phyloP scores from a whole-genome alignment of 257 asterid species.

The Nicotiana knightiana region DNA sequence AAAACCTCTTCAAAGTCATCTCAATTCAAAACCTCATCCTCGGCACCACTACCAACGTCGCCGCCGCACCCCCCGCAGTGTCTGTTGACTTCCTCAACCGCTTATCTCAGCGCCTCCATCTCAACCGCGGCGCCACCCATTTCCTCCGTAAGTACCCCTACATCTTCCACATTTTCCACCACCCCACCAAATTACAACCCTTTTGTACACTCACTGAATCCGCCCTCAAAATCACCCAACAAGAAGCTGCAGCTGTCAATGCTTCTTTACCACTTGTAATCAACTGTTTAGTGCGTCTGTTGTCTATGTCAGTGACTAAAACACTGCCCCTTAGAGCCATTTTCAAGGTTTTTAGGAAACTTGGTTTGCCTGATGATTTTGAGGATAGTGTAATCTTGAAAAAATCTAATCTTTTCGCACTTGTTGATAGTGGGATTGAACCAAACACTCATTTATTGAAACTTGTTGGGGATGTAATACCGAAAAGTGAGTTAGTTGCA shows the following conservation, averaged over 20 bases:
- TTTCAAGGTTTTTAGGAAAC: constrained; percentile 77
- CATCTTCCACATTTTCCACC: constrained; percentile 63
- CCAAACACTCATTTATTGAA: constrained; percentile 60
- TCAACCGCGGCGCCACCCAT: constrained; percentile 71
- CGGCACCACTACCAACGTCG: constrained; percentile 23
- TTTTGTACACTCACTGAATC: constrained; percentile 51
- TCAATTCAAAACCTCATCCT: constrained; percentile 80
- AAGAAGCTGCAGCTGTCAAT: constrained; percentile 43
- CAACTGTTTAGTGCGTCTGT: constrained; percentile 51
- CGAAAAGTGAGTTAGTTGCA: constrained; percentile 43
- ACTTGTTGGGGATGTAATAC: constrained; percentile 33
- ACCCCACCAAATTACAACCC: constrained; percentile 51
- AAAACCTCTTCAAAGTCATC: constrained; percentile 58
- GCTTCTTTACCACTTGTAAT: constrained; percentile 42
- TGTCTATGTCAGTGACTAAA: constrained; percentile 63
- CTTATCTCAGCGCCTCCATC: constrained; percentile 75
- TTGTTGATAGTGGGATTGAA: constrained; percentile 52
- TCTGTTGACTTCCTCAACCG: constrained; percentile 79
- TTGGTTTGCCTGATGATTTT: constrained; percentile 84
- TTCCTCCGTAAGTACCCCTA: constrained; percentile 84
- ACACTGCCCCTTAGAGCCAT: constrained; percentile 71
- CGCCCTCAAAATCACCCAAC: constrained; percentile 38
- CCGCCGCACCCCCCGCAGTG: constrained; percentile 44
- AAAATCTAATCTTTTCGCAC: constrained; percentile 48
- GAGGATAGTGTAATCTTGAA: constrained; percentile 63